phyloP scores from a whole-genome alignment of 345 rosid genomes.

The Litchi chinensis region DNA sequence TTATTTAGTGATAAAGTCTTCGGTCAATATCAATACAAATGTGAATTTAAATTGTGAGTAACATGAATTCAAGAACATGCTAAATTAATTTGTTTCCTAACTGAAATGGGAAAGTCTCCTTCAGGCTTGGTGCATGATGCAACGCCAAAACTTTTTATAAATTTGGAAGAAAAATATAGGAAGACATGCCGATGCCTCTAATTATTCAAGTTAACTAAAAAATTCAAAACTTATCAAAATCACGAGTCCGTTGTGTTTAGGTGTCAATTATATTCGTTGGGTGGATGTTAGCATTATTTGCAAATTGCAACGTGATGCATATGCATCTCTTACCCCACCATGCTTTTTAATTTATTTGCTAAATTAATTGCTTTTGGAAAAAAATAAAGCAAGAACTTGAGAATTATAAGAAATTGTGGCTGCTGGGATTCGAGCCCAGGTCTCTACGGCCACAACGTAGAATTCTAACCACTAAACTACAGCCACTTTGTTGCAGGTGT shows the following conservation, averaged over 20 bases:
- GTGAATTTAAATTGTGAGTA: no score
- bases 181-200: not conserved
- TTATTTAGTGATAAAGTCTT: no score
- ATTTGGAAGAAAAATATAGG: not conserved
- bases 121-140: no score
- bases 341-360: no score
- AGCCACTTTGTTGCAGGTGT: conserved; percentile 32
- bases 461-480: conserved; percentile 88
- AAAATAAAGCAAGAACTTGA: no score
- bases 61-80: no score
- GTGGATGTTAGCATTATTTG: no score
- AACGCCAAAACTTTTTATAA: not conserved
- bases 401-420: conserved; percentile 39
- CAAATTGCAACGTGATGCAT: no score
- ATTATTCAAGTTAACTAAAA: not conserved
- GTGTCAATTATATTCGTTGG: not conserved
- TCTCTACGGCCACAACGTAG: conserved; percentile 92
- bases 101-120: no score
- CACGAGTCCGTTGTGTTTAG: not conserved
- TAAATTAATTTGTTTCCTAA: no score
- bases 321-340: not conserved
- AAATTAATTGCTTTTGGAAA: no score
- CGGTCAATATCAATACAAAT: no score
- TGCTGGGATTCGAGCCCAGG: conserved; percentile 94
- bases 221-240: not conserved